phyloP scores from a whole-genome alignment of 1,139 yeast genomes.

The Geotrichum klebahnii region DNA sequence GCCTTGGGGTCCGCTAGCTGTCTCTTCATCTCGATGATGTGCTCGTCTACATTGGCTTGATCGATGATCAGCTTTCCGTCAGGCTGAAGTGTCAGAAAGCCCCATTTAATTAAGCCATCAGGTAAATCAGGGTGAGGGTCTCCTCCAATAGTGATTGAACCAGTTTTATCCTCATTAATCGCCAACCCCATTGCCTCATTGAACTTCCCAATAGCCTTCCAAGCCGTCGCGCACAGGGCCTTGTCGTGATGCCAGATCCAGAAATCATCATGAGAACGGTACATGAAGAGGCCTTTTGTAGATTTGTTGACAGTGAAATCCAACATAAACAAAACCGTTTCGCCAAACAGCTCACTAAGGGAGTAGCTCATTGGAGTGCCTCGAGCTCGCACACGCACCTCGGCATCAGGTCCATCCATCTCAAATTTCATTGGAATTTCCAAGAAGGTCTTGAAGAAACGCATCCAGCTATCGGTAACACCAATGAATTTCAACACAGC shows the following conservation, averaged over 20 bases:
- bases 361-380: slow-evolving; percentile 25
- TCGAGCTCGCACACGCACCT: slow-evolving; percentile 15
- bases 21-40: slow-evolving; percentile 23
- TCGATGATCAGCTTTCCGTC: slow-evolving; percentile 21
- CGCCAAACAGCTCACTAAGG: slow-evolving; percentile 25
- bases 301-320: slow-evolving; percentile 24
- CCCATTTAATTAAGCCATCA: slow-evolving; percentile 24
- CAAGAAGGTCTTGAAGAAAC: slow-evolving; percentile 23
- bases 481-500: slow-evolving; percentile 25
- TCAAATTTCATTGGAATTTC: slow-evolving; percentile 20
- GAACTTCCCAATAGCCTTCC: slow-evolving; percentile 23
- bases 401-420: slow-evolving; percentile 12
- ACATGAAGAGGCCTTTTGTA: slow-evolving; percentile 22
- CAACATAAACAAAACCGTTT: slow-evolving; percentile 23
- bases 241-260: slow-evolving; percentile 26
- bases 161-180: slow-evolving; percentile 26
- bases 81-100: slow-evolving; percentile 21
- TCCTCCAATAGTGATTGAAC: slow-evolving; percentile 22
- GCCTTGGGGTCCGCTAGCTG: slow-evolving; percentile 21
- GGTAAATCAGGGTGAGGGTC: slow-evolving; percentile 17
- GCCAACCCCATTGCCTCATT: slow-evolving; percentile 24
- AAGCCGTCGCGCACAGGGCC: slow-evolving; percentile 22
- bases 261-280: slow-evolving; percentile 26
- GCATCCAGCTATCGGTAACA: slow-evolving; percentile 23
- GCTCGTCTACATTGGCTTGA: slow-evolving; percentile 20